phyloP scores from a whole-genome alignment of 805 yeast species.

The Blastobotrys terrestris region DNA sequence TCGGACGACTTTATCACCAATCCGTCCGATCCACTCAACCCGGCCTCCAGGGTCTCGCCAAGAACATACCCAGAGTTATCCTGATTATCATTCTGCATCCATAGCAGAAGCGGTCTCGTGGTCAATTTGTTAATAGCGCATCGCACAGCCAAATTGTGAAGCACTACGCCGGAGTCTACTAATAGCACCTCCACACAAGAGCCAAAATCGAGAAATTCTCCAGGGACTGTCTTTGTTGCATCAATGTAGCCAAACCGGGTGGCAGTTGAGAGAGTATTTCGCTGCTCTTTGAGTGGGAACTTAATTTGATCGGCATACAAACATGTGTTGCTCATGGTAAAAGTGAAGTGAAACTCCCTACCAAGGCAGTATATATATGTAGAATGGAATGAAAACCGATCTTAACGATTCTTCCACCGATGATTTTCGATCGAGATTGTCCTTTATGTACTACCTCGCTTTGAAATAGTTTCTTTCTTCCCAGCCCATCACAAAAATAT shows the following conservation, averaged over 20 bases:
- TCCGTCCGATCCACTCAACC: conserved; percentile 19
- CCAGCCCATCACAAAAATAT: too few species aligned
- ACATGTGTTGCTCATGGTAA: background rate
- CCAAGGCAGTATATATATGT: too few species aligned
- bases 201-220: conserved; percentile 16
- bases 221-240: conserved; percentile 17
- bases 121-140: conserved; percentile 14
- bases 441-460: too few species aligned
- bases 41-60: conserved; percentile 21
- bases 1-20: conserved; percentile 11
- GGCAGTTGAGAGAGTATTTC: background rate
- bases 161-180: conserved; percentile 15
- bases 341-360: too few species aligned
- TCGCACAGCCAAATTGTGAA: conserved; percentile 19
- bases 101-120: conserved; percentile 15
- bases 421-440: background rate
- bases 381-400: too few species aligned
- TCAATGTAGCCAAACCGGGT: conserved; percentile 1
- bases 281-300: conserved; percentile 4
- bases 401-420: too few species aligned
- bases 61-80: conserved; percentile 12
- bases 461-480: too few species aligned
- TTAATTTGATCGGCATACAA: conserved; percentile 7
- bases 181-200: conserved; percentile 11
- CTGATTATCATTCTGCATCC: conserved; percentile 11